These are phyloP conservation scores for Carnegiea gigantea DNA, from an alignment of 179 eudicot species.

Conservation along the genomic window DNA sequence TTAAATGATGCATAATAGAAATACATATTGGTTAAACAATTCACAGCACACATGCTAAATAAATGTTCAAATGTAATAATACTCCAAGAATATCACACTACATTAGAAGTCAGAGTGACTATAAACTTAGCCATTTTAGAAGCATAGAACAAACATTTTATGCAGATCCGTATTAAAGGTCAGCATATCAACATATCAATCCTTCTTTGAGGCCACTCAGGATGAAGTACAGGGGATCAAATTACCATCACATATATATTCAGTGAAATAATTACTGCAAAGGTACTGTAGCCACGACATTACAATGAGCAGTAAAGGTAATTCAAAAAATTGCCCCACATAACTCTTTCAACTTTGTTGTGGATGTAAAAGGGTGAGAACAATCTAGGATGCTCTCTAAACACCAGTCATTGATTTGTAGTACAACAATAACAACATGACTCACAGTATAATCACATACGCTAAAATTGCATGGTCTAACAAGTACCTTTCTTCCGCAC, in stretches of 20 bases:
- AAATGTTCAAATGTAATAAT: not conserved
- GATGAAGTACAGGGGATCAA: not conserved
- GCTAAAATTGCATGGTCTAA: slow-evolving; percentile 22
- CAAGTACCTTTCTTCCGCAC: slow-evolving; percentile 71
- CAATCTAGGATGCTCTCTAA: not conserved
- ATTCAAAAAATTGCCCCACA: not conserved
- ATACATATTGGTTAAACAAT: not conserved
- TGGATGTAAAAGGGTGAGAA: not conserved
- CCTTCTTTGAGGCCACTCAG: not conserved
- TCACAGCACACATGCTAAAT: not conserved
- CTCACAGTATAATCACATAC: not conserved
- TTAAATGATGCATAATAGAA: not conserved
- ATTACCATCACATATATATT: not conserved
- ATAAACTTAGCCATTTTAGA: not conserved
- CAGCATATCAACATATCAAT: not conserved
- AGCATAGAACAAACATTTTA: not conserved
- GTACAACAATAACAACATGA: not conserved
- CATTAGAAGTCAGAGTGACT: not conserved
- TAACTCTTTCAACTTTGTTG: not conserved
- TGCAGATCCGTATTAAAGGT: not conserved
- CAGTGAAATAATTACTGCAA: not conserved
- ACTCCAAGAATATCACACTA: not conserved
- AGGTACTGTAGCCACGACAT: not conserved
- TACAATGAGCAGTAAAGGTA: not conserved
- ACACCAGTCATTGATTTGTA: not conserved